phyloP scores from a whole-genome alignment of 2,329 filamentous ascomycete species.

The Fusarium sp. region DNA sequence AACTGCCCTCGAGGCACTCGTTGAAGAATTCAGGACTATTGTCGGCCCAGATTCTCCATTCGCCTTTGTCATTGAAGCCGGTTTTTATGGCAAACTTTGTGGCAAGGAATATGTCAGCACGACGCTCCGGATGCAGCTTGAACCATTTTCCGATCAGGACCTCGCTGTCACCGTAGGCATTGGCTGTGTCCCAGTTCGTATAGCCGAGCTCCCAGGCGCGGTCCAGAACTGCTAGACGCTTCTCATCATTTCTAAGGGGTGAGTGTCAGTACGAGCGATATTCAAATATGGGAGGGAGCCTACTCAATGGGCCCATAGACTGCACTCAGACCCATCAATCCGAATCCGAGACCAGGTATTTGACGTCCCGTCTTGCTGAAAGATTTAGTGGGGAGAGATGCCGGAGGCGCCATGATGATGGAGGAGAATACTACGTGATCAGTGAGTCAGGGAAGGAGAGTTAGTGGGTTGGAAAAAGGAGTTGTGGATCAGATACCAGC shows the following conservation, averaged over 20 bases:
- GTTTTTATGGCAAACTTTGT: background rate
- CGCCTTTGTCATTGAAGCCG: background rate
- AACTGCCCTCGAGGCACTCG: background rate
- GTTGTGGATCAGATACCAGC: rapidly evolving
- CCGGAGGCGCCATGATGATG: background rate
- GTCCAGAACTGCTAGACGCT: background rate
- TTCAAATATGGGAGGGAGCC: rapidly evolving
- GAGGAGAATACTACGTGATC: no score
- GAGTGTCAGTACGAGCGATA: rapidly evolving
- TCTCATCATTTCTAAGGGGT: background rate
- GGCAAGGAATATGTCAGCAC: background rate
- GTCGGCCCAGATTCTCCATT: rapidly evolving
- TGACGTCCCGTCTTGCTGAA: background rate
- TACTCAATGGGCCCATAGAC: background rate
- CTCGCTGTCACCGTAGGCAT: background rate
- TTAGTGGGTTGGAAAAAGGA: rapidly evolving
- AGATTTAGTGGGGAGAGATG: background rate
- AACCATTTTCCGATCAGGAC: background rate
- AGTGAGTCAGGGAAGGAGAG: background rate
- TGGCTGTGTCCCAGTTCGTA: background rate
- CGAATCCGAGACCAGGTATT: background rate
- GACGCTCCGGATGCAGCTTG: background rate
- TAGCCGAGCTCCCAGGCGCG: background rate
- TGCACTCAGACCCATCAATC: background rate
- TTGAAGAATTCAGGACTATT: background rate